A percentile compares a stretch with the other conserved stretches of the same genome.
Conservation (phyloP, 306 rosid species). For the Cicer yamashitae region DNA sequence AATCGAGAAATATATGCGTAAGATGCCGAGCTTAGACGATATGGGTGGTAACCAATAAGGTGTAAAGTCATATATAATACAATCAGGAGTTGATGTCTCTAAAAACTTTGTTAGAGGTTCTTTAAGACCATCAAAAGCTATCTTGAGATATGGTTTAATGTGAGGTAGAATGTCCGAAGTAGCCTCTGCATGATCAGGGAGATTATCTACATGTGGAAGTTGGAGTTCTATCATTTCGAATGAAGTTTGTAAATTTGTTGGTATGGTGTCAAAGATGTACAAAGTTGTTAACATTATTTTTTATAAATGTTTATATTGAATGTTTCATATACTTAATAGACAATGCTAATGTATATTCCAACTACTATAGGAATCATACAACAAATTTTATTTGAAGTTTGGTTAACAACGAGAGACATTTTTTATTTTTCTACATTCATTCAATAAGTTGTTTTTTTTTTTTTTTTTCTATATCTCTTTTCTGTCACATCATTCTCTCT, state of each 20-base stretch:
- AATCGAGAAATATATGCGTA: too few relatives aligned
- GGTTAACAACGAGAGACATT: too few relatives aligned
- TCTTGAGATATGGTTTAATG: conserved; percentile 34
- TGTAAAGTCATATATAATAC: background rate
- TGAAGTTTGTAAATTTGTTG: conserved; percentile 11
- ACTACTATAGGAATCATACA: too few relatives aligned
- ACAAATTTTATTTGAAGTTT: too few relatives aligned
- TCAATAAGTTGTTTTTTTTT: too few relatives aligned
- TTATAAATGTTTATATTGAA: too few relatives aligned
- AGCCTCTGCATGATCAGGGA: conserved; percentile 13
- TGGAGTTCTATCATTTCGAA: conserved; percentile 35
- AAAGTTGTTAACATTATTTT: too few relatives aligned
- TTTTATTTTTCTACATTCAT: too few relatives aligned
- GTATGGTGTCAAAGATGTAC: background rate
- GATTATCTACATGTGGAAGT: background rate
- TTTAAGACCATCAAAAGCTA: conserved; percentile 38
- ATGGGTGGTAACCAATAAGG: conserved; percentile 8
- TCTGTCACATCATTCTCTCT: too few relatives aligned
- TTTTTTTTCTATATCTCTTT: too few relatives aligned
- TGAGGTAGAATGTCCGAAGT: conserved; percentile 24
- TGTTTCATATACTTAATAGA: too few relatives aligned
- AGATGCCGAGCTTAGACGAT: background rate
- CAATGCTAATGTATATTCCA: too few relatives aligned
- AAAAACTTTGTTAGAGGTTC: conserved; percentile 25
- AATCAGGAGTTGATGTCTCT: background rate